Evolutionary conservation across 148 eudicot genomes (phyloP), one percentile per base, ranked within the genome.

Genomic region (Rhododendron ovatum): DNA sequence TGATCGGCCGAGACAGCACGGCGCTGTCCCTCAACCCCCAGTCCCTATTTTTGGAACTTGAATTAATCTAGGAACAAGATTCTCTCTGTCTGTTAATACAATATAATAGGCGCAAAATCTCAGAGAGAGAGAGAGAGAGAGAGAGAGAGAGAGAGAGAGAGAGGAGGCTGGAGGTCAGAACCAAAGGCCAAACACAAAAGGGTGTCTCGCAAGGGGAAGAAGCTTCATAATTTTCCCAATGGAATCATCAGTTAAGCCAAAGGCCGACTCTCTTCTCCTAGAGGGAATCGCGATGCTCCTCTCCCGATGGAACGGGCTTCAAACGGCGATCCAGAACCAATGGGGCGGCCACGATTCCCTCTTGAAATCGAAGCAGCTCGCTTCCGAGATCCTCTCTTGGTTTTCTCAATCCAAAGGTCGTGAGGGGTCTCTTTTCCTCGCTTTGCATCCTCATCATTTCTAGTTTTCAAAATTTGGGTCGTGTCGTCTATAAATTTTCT

Each of bases 271-370:
- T 80, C 45, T 83, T 73, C 84, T 89, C 69, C 41, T 69, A 7
- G 87, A 88, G 71, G 63, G 85, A 81, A 86, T 90, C 22, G 84
- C 84, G 18, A 59, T 12, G 55, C 80, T 93, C 20, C 82, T 93
- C 50, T 91, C 90, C 6, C 82, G 55, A 41, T 94, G 96, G 96
- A 89, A 78, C 53, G 96, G 90, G 71, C 88, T 94, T 13, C 95
- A 94, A 86, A 83, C 89, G 85, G 96, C 96, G 7, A 85, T 94
- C 24, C 77, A 88, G 71, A 88, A 94, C 76, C 78, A 88, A 63
- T 94, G 96, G 96, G 96, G 96, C 18, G 96, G 96, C 61, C 76
- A 18, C n/a, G 94, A 94, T 89, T 91, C 95, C 30, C 76, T 85
- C 33, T 45, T 85, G 22, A 93, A 93, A 87, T 94, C 89, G 26